phyloP scores from a whole-genome alignment of 2,329 filamentous ascomycete species.

The Sporothrix phasma region DNA sequence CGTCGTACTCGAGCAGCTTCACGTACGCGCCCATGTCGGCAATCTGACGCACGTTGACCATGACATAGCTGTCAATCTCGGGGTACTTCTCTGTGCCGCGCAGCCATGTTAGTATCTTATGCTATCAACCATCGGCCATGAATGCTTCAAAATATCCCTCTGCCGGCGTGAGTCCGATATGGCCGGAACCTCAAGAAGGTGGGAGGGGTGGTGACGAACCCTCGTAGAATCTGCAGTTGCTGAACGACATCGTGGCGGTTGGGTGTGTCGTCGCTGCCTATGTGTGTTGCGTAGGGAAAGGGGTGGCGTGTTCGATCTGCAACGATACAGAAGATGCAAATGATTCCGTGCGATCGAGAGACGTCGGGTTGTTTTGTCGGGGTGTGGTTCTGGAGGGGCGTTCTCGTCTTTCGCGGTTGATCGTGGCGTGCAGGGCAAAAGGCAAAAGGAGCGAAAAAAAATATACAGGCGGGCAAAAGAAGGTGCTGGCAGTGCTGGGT shows the following conservation, averaged over 20 bases:
- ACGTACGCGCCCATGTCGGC: constrained; percentile 99
- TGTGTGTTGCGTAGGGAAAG: not conserved
- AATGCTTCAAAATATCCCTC: not conserved
- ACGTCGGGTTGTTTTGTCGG: not conserved
- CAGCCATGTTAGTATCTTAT: not conserved
- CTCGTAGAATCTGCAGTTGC: constrained; percentile 32
- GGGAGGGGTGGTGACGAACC: constrained; percentile 16
- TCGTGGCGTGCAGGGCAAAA: constrained; percentile 9
- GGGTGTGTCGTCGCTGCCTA: not conserved
- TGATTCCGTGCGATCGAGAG: constrained; percentile 1
- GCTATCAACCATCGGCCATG: not conserved
- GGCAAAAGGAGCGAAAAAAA: constrained; percentile 15
- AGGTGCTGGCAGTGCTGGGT: constrained; percentile 6
- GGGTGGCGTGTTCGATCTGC: not conserved
- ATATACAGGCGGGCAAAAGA: constrained; percentile 16
- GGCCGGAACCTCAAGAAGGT: not conserved
- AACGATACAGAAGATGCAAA: not conserved
- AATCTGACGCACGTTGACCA: constrained; percentile 94
- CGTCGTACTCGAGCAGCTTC: constrained; percentile 98
- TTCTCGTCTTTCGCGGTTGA: constrained; percentile 1
- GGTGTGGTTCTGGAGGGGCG: not conserved
- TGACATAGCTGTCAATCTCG: constrained; percentile 98
- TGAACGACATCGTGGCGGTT: constrained; percentile 29
- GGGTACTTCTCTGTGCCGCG: constrained; percentile 54
- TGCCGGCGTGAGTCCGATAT: constrained; percentile 1